Conservation (phyloP, 129 eudicot species). For the Artemisia argyi region DNA sequence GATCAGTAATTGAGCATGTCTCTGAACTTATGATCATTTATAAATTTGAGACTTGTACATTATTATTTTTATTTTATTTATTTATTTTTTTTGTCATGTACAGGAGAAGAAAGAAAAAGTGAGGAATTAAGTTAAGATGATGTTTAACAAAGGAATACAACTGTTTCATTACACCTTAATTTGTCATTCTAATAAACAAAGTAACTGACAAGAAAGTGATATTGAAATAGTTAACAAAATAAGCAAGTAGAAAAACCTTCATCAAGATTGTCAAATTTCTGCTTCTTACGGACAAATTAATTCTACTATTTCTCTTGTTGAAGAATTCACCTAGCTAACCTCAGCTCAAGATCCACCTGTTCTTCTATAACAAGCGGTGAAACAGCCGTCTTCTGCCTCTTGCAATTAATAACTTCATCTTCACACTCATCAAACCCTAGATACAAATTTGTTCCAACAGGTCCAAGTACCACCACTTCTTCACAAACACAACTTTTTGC, state of each 20-base stretch:
- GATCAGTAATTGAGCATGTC: no score
- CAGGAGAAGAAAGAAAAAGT: neutral
- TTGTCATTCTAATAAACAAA: conserved; percentile 27
- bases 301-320: conserved; percentile 28
- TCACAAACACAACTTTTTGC: conserved; percentile 31
- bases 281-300: conserved; percentile 12
- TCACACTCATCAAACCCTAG: conserved; percentile 33
- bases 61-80: no score
- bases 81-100: neutral
- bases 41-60: no score
- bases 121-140: conserved; percentile 3
- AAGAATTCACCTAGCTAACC: conserved; percentile 55
- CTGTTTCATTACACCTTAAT: conserved; percentile 12
- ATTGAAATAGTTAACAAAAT: conserved; percentile 17
- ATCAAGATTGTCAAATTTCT: conserved; percentile 14
- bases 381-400: conserved; percentile 44
- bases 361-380: conserved; percentile 30
- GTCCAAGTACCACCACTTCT: conserved; percentile 23
- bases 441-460: conserved; percentile 42
- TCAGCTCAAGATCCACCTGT: conserved; percentile 68
- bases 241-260: conserved; percentile 18
- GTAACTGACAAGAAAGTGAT: conserved; percentile 17
- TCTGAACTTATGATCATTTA: no score
- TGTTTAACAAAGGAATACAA: conserved; percentile 15
- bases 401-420: conserved; percentile 33